A percentile compares a stretch with the other conserved stretches of the same genome.
These are phyloP conservation scores for Podospora pseudocomata DNA, from an alignment of 495 filamentous ascomycete genomes.

Conservation along the genomic window DNA sequence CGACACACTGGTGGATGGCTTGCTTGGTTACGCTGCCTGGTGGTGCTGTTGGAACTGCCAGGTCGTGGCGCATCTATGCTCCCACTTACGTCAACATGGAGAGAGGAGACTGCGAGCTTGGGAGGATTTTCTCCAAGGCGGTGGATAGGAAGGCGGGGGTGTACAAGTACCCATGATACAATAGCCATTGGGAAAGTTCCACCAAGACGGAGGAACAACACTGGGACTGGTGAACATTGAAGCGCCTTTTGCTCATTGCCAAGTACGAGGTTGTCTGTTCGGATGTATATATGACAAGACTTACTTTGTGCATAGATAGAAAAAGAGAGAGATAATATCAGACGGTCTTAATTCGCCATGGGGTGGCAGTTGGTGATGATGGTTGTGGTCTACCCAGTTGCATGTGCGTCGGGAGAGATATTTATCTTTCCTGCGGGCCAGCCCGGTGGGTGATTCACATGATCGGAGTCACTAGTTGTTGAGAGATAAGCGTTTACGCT, in stretches of 20 bases:
- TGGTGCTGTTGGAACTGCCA: conserved; percentile 11
- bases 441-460: no score
- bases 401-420: background rate
- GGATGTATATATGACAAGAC: background rate
- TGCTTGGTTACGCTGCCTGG: conserved; percentile 16
- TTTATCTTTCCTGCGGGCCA: no score
- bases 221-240: background rate
- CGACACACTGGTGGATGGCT: conserved; percentile 14
- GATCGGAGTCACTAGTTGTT: no score
- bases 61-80: conserved; percentile 18
- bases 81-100: background rate
- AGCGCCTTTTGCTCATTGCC: background rate
- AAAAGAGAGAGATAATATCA: background rate
- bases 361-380: no score
- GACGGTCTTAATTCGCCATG: no score
- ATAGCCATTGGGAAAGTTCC: no score
- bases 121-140: conserved; percentile 14
- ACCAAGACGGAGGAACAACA: no score
- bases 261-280: background rate
- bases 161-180: conserved; percentile 13
- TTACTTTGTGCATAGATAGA: background rate
- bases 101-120: conserved; percentile 12
- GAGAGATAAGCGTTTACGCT: no score
- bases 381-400: no score
- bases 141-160: conserved; percentile 15